phyloP scores from a whole-genome alignment of 768 basidiomycete species.

The Russula ochroleuca region DNA sequence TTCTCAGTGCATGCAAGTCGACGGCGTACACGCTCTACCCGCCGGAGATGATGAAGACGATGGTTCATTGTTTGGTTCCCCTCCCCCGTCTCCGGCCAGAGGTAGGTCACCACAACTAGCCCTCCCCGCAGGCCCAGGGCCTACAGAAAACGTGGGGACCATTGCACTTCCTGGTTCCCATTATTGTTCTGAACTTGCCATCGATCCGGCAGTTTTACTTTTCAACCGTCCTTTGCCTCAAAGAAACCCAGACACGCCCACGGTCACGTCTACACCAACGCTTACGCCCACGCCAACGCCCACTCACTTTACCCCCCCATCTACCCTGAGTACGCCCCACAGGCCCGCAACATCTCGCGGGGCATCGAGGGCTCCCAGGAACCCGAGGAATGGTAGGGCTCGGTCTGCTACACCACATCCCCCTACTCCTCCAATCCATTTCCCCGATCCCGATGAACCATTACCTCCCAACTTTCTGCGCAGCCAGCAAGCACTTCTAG shows the following conservation, averaged over 20 bases:
- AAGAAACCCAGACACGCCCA: conserved; percentile 36
- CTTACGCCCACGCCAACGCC: conserved; percentile 5
- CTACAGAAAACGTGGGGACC: conserved; percentile 90
- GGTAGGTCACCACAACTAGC: conserved; percentile 59
- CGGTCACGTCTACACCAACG: background rate
- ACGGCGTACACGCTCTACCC: conserved; percentile 14
- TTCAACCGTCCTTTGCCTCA: conserved; percentile 35
- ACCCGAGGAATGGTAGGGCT: conserved; percentile 36
- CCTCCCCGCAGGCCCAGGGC: conserved; percentile 47
- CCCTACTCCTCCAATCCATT: conserved; percentile 49
- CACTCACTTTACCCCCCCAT: conserved; percentile 8
- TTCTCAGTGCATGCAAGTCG: conserved; percentile 29
- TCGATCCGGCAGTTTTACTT: conserved; percentile 71
- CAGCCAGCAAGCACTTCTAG: conserved; percentile 66
- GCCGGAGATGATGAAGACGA: conserved; percentile 33
- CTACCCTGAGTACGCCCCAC: conserved; percentile 23
- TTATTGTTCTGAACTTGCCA: conserved; percentile 79
- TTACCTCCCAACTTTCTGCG: conserved; percentile 66
- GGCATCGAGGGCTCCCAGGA: conserved; percentile 27
- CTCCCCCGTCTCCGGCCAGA: conserved; percentile 59
- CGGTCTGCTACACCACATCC: conserved; percentile 42
- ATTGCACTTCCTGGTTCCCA: conserved; percentile 98
- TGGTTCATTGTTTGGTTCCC: conserved; percentile 75
- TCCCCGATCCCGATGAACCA: conserved; percentile 60
- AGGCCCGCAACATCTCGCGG: conserved; percentile 22